Percentiles rank a stretch among this genome's conserved stretches.
Evolutionary conservation across 2,329 filamentous ascomycete species (phyloP).

Genomic region (Colletotrichum siamense): DNA sequence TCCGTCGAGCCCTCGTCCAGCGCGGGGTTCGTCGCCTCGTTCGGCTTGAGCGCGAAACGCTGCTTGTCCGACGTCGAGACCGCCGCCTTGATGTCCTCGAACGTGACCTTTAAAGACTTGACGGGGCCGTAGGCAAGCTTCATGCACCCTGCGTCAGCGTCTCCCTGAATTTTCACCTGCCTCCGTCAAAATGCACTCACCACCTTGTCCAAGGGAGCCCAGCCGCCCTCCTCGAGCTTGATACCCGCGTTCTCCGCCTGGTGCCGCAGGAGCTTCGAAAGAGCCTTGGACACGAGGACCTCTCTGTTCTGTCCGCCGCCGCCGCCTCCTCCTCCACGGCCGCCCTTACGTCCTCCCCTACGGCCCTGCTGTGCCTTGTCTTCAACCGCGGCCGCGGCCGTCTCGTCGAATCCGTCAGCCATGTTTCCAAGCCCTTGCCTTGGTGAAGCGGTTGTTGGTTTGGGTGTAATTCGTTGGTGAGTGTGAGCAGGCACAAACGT

Average conservation of each 20-base stretch:
- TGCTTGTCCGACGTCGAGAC: conserved; percentile 87
- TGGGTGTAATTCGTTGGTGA: conserved; percentile 77
- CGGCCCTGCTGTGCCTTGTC: conserved; percentile 18
- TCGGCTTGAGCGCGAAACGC: conserved; percentile 80
- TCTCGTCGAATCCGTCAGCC: conserved; percentile 4
- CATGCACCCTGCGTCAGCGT: not conserved
- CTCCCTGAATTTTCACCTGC: not conserved
- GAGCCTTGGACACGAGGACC: conserved; percentile 56
- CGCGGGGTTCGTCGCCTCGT: conserved; percentile 32
- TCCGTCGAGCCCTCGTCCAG: conserved; percentile 42
- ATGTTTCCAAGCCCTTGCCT: not conserved
- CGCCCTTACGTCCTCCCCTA: conserved; percentile 32
- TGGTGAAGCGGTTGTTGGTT: conserved; percentile 50
- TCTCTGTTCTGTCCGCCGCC: conserved; percentile 42
- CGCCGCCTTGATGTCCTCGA: conserved; percentile 73
- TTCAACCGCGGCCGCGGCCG: conserved; percentile 12
- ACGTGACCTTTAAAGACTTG: conserved; percentile 72
- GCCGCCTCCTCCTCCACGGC: conserved; percentile 31
- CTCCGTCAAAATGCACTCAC: conserved; percentile 46
- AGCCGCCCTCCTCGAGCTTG: conserved; percentile 63
- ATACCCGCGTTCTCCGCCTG: conserved; percentile 64
- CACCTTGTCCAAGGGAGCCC: conserved; percentile 61
- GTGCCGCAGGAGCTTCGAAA: conserved; percentile 61
- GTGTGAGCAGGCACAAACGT: conserved; percentile 55
- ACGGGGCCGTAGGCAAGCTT: conserved; percentile 64